These are phyloP conservation scores for Anacardium occidentale DNA, from an alignment of 345 rosid species.

Conservation along the genomic window DNA sequence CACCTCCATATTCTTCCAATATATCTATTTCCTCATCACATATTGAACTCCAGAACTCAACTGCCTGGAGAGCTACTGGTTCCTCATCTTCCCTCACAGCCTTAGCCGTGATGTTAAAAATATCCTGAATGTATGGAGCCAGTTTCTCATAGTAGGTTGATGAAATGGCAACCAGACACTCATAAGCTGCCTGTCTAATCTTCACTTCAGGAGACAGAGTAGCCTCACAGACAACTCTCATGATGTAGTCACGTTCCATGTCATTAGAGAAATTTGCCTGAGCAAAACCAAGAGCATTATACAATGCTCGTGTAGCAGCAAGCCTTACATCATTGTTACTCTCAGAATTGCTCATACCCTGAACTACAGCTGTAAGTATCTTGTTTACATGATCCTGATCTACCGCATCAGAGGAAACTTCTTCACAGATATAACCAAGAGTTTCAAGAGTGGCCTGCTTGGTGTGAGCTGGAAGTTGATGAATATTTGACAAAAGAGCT, in stretches of 20 bases:
- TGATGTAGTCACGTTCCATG: constrained; percentile 36
- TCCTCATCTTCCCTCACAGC: constrained; percentile 35
- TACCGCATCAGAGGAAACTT: constrained; percentile 67
- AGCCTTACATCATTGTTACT: constrained; percentile 33
- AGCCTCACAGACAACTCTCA: constrained; percentile 41
- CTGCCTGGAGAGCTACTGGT: constrained; percentile 33
- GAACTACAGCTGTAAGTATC: constrained; percentile 71
- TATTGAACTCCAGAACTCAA: constrained; percentile 37
- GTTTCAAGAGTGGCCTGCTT: constrained; percentile 78
- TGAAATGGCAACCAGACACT: constrained; percentile 35
- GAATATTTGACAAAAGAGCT: constrained; percentile 62
- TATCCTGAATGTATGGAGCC: constrained; percentile 29
- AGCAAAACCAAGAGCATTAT: constrained; percentile 37
- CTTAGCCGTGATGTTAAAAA: constrained; percentile 33
- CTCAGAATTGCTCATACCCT: constrained; percentile 32
- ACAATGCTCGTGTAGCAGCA: constrained; percentile 31
- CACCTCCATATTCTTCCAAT: constrained; percentile 40
- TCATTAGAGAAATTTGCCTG: constrained; percentile 31
- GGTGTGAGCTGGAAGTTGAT: constrained; percentile 59
- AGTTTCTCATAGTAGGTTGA: constrained; percentile 33
- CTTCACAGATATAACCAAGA: constrained; percentile 76
- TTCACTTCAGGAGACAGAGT: constrained; percentile 29
- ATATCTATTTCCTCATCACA: constrained; percentile 41
- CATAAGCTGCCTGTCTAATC: constrained; percentile 36
- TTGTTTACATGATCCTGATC: constrained; percentile 81